phyloP scores from a whole-genome alignment of 139 green algal genomes.

The Closterium sp. region DNA sequence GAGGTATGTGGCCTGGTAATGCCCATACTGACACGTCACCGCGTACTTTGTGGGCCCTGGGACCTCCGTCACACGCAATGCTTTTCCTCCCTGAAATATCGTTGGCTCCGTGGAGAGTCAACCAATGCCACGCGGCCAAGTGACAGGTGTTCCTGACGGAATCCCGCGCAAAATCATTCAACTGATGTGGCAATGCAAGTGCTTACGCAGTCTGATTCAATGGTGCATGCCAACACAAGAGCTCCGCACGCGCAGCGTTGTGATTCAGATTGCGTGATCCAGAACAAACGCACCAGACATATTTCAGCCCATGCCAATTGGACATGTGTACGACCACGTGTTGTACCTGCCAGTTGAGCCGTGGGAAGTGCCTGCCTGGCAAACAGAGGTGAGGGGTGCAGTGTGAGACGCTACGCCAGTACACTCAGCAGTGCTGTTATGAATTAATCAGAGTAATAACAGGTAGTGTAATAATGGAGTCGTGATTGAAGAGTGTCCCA shows the following conservation, averaged over 20 bases:
- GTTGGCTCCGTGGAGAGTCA: background rate
- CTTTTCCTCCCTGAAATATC: too few relatives aligned
- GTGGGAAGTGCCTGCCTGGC: too few relatives aligned
- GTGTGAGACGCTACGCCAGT: too few relatives aligned
- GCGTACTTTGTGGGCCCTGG: too few relatives aligned
- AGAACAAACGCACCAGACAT: background rate
- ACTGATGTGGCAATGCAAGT: background rate
- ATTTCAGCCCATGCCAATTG: background rate
- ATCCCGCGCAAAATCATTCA: background rate
- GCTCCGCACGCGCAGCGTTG: background rate
- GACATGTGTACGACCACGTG: background rate
- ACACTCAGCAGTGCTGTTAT: too few relatives aligned
- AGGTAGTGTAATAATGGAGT: too few relatives aligned
- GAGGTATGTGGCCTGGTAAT: background rate
- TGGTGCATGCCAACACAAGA: background rate
- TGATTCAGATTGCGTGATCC: background rate
- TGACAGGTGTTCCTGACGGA: too few relatives aligned
- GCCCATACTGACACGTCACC: background rate
- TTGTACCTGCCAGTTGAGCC: background rate
- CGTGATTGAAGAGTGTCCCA: too few relatives aligned
- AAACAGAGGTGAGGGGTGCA: too few relatives aligned
- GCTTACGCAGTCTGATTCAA: background rate
- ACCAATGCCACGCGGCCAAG: too few relatives aligned
- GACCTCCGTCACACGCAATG: too few relatives aligned
- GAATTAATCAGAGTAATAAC: too few relatives aligned